Conservation (phyloP, 345 rosid genomes). For the Eutrema heterophyllum region DNA sequence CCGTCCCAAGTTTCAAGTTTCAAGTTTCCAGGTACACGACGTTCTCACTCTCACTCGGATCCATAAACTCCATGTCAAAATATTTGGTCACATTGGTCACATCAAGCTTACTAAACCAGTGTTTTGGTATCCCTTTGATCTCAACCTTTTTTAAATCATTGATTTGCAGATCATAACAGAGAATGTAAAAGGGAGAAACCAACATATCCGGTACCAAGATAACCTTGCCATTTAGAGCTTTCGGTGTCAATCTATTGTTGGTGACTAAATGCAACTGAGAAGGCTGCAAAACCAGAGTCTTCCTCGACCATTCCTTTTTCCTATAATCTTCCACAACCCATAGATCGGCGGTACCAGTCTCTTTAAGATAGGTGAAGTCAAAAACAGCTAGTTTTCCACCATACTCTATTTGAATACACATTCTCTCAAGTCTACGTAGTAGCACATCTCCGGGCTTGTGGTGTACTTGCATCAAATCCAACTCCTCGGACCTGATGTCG, state of each 20-base stretch:
- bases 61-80: too few species aligned
- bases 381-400: not conserved
- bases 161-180: too few species aligned
- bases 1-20: too few species aligned
- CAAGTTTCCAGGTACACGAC: too few species aligned
- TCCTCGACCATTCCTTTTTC: not conserved
- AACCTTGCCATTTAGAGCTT: too few species aligned
- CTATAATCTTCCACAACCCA: slow-evolving; percentile 1
- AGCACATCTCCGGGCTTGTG: not conserved
- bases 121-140: too few species aligned
- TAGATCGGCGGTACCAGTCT: not conserved
- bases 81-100: too few species aligned
- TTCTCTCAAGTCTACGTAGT: not conserved
- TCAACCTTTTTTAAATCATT: too few species aligned
- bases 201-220: too few species aligned
- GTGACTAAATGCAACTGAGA: not conserved
- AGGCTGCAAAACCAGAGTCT: not conserved
- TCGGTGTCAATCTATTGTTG: not conserved
- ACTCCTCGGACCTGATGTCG: not conserved
- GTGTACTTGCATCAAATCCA: not conserved
- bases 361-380: not conserved
- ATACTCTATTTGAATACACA: not conserved
- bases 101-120: too few species aligned
- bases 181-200: too few species aligned
- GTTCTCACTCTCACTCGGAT: too few species aligned